Evolutionary conservation across 371 early-diverging fungal species (phyloP), one percentile per base, ranked within the genome.

Genomic region (Blastocladiella emersonii): DNA sequence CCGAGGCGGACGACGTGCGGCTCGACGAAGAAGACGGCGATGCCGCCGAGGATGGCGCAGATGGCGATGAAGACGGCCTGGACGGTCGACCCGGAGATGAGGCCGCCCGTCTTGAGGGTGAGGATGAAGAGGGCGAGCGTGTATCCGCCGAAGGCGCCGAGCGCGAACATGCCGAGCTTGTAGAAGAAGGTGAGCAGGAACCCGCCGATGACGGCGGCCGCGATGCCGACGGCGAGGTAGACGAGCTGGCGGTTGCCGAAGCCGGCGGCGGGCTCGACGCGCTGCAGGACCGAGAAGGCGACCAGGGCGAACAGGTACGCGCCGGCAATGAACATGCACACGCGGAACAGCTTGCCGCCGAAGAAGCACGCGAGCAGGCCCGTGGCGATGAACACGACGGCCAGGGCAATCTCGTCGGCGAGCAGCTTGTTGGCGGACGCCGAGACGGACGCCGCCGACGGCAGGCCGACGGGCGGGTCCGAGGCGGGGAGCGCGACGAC

Each of bases 281-380:
- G 64, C 43, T 69, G 72, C 56, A 71, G 49, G 5, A 66, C 64
- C 19, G 68, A 63, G 49, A 72, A 68, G 10, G 71, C 75, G n/a
- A 69, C 61, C 39, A 77, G 72, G 36, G 72, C 73, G n/a, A 78
- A 74, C 1, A 81, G 70, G 53, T 76, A 80, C 68, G 78, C 80
- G 10, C 87, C 85, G 21, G 77, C 74, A 61, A 83, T 64, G 68
- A 83, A 83, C 55, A 84, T 69, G 41, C 81, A 76, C 6, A 76
- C 62, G 59, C 74, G 77, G 66, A 81, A 74, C 43, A 85, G 61
- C 60, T 72, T 70, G 63, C 8, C 70, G 1, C 90, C 89, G 61
- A 82, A 79, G 66, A 84, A 83, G 63, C 76, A 78, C 51, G 85
- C 76, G 57, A 85, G 53, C 10, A 87, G 49, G 1, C 89, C 90